Evolutionary conservation across 805 yeast genomes (phyloP), one percentile per base, ranked within the genome.

Genomic region (Yarrowia hollandica): DNA sequence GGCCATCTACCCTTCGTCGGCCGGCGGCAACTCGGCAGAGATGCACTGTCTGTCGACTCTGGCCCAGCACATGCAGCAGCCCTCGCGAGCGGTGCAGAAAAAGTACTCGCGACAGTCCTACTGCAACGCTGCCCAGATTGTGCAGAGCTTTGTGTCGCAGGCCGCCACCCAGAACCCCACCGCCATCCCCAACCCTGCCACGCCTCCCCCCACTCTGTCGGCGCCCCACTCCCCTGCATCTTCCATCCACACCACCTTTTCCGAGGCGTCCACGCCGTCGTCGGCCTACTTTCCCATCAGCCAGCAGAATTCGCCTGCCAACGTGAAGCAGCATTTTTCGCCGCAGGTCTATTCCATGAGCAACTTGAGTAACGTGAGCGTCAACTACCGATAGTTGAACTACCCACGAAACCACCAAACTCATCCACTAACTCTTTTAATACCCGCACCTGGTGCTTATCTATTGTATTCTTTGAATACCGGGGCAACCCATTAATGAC

Each of bases 31-130:
- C 37, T 23, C 28, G 2, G 64, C 66, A 16, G 72, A 68, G 59
- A 59, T 67, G 56, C 68, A 66, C 57, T 69, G 72, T 63, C 64
- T 70, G 44, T 64, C 67, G n/a, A 63, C 72, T 19, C 65, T 75
- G 31, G 65, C 67, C 38, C 73, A 73, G 62, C 63, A 69, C 61
- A 66, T 74, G 62, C 67, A 68, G 62, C 56, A 67, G 30, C 75
- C 74, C 9, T 72, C 73, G 15, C 67, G 68, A 62, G 69, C 72
- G 21, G 65, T 77, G 44, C 69, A 63, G 44, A 71, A 75, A 64
- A 77, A 71, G 68, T 75, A 72, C 70, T 65, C 73, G 39, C 62
- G 66, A 52, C 64, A 63, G 59, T 65, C 67, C 21, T 63, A 64
- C 52, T 64, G 65, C 35, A 68, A 72, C 59, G 75, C 69, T 37